Percentiles rank a stretch among this genome's conserved stretches.
Conservation (phyloP, 345 rosid species). For the Hirschfeldia incana region DNA sequence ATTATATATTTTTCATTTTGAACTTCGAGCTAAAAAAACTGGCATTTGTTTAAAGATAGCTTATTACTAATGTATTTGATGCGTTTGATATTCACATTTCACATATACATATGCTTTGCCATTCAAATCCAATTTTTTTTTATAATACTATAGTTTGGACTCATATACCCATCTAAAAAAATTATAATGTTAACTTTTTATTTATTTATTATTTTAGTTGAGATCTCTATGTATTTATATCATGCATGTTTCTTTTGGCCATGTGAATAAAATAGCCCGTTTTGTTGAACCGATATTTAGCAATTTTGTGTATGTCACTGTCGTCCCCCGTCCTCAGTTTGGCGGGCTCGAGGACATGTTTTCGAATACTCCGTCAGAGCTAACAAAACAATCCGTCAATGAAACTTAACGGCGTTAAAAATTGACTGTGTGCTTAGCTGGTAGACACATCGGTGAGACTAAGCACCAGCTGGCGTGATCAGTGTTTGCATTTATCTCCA, state of each 20-base stretch:
- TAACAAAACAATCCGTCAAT: conserved; percentile 28
- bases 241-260: conserved; percentile 4
- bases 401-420: conserved; percentile 19
- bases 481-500: background rate
- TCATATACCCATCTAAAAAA: background rate
- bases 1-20: background rate
- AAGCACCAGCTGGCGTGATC: conserved; percentile 32
- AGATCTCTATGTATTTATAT: background rate
- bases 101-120: background rate
- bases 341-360: conserved; percentile 29
- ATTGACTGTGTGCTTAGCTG: conserved; percentile 32
- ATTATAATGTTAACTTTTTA: background rate
- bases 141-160: background rate
- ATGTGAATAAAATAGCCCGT: background rate
- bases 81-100: background rate
- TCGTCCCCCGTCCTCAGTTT: conserved; percentile 21
- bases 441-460: conserved; percentile 11
- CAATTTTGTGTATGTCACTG: conserved; percentile 14
- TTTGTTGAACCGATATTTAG: conserved; percentile 17
- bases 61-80: background rate
- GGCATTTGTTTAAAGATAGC: background rate
- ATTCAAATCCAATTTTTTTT: background rate
- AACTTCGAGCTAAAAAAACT: background rate
- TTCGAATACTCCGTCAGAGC: conserved; percentile 30
- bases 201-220: background rate